These are phyloP conservation scores for Aspergillus sp. DNA, from an alignment of 2,329 filamentous ascomycete species.

Conservation along the genomic window DNA sequence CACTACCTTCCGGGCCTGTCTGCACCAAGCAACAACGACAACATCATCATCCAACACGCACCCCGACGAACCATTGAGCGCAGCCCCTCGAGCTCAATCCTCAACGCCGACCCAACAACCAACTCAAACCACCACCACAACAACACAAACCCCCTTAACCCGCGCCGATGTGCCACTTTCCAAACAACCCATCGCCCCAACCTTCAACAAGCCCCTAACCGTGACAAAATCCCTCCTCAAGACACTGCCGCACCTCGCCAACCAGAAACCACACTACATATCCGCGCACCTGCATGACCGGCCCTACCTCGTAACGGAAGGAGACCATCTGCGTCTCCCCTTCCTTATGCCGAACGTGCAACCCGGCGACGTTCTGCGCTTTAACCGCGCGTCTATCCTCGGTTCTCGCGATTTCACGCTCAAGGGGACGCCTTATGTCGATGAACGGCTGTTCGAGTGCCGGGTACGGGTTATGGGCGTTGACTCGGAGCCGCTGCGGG, in stretches of 20 bases:
- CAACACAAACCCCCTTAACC: constrained; percentile 12
- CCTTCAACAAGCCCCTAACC: constrained; percentile 38
- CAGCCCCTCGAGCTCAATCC: constrained; percentile 27
- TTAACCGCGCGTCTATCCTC: constrained; percentile 80
- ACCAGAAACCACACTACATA: constrained; percentile 49
- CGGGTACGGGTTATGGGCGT: constrained; percentile 80
- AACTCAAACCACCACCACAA: constrained; percentile 11
- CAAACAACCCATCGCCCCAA: constrained; percentile 40
- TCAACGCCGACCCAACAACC: constrained; percentile 18
- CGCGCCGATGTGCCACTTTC: constrained; percentile 27
- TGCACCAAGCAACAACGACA: constrained; percentile 40
- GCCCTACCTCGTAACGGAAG: constrained; percentile 56
- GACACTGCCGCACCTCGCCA: constrained; percentile 45
- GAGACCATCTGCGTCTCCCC: constrained; percentile 73
- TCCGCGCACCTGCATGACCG: constrained; percentile 48
- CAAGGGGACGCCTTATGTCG: constrained; percentile 76
- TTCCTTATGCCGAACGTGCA: constrained; percentile 74
- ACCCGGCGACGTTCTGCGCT: constrained; percentile 80
- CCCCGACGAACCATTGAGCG: constrained; percentile 30
- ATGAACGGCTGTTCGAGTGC: constrained; percentile 81
- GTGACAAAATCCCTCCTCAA: constrained; percentile 42
- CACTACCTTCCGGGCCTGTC: constrained; percentile 36
- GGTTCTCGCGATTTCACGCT: constrained; percentile 90
- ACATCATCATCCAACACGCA: constrained; percentile 21
- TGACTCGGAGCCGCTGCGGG: constrained; percentile 75